Percentiles rank a stretch among this genome's conserved stretches.
These are phyloP conservation scores for Sporobolomyces roseus DNA, from an alignment of 768 basidiomycete genomes.

Conservation along the genomic window DNA sequence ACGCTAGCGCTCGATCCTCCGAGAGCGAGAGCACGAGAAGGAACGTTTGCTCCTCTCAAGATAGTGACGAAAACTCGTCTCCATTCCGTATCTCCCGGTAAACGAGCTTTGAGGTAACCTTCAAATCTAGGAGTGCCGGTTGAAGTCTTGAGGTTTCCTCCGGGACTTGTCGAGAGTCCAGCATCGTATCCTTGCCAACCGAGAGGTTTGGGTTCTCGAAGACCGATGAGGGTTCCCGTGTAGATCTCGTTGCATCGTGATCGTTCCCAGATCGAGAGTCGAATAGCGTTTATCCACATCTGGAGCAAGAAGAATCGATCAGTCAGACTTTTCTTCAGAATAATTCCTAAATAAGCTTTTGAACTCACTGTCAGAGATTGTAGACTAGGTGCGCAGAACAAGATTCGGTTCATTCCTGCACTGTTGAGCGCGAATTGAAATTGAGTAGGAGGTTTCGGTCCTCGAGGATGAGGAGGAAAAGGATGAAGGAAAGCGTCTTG, in stretches of 20 bases:
- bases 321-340: conserved; percentile 48
- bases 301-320: not conserved
- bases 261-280: conserved; percentile 90
- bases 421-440: conserved; percentile 82
- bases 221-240: conserved; percentile 82
- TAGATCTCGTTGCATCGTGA: conserved; percentile 94
- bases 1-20: conserved; percentile 13
- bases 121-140: conserved; percentile 65
- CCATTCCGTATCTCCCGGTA: conserved; percentile 98
- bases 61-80: conserved; percentile 83
- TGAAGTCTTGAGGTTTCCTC: conserved; percentile 45
- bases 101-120: conserved; percentile 82
- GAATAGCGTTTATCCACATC: conserved; percentile 82
- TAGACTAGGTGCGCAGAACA: conserved; percentile 59
- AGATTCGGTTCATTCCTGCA: conserved; percentile 80
- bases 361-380: conserved; percentile 56
- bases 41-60: conserved; percentile 42
- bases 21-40: conserved; percentile 3
- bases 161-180: conserved; percentile 46
- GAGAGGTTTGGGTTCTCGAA: conserved; percentile 53
- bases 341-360: conserved; percentile 58
- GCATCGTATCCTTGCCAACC: conserved; percentile 47
- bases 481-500: conserved; percentile 59
- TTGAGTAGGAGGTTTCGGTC: conserved; percentile 57
- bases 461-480: conserved; percentile 50